Evolutionary conservation across 2,329 filamentous ascomycete genomes (phyloP).

Genomic region (Hansfordia pulvinata): DNA sequence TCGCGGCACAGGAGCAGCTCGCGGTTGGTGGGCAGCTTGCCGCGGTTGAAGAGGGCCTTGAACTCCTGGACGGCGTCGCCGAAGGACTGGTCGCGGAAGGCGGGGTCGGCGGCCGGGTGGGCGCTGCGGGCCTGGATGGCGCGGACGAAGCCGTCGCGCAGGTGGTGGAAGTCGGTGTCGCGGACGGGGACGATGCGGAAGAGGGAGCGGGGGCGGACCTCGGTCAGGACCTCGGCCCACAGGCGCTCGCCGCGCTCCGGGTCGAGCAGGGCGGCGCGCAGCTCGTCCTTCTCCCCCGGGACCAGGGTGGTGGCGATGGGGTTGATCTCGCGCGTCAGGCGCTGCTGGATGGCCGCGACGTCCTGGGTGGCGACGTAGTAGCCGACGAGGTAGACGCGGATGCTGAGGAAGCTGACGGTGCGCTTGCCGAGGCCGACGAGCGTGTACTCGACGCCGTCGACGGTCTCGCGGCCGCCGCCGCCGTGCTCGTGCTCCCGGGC

Average conservation of each 20-base stretch:
- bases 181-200: slow-evolving; percentile 81
- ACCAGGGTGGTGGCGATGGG: slow-evolving; percentile 72
- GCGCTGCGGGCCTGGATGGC: slow-evolving; percentile 65
- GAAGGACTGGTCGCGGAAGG: slow-evolving; percentile 64
- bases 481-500: no score
- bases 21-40: slow-evolving; percentile 66
- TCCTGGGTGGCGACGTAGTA: slow-evolving; percentile 81
- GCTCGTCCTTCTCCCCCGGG: slow-evolving; percentile 61
- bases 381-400: slow-evolving; percentile 91
- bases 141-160: slow-evolving; percentile 83
- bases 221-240: slow-evolving; percentile 59
- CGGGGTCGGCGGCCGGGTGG: slow-evolving; percentile 32
- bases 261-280: slow-evolving; percentile 59
- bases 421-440: slow-evolving; percentile 79
- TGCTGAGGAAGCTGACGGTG: slow-evolving; percentile 76
- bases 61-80: slow-evolving; percentile 63
- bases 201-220: slow-evolving; percentile 57
- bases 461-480: slow-evolving; percentile 13
- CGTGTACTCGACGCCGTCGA: slow-evolving; percentile 57
- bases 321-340: slow-evolving; percentile 64
- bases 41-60: slow-evolving; percentile 68
- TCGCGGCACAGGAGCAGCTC: slow-evolving; percentile 64
- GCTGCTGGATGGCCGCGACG: slow-evolving; percentile 65
- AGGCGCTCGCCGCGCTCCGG: slow-evolving; percentile 53
- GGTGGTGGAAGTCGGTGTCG: slow-evolving; percentile 86